Percentiles rank a stretch among this genome's conserved stretches.
These are phyloP conservation scores for Penicillium angulare DNA, from an alignment of 495 filamentous ascomycete genomes.

Conservation along the genomic window DNA sequence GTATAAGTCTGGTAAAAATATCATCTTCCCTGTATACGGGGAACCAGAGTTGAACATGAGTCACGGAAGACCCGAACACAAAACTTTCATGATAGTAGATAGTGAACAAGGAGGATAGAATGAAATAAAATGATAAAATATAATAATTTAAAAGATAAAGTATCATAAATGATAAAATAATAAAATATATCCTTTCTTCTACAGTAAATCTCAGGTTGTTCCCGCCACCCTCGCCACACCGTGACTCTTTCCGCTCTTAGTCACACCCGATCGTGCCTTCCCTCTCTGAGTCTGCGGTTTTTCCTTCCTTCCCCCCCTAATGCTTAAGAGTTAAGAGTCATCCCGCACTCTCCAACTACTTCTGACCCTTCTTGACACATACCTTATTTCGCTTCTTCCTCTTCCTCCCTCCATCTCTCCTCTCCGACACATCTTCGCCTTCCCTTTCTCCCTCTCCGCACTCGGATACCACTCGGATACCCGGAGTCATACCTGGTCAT, in stretches of 20 bases:
- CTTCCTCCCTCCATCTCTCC: conserved; percentile 1
- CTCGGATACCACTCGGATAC: not conserved
- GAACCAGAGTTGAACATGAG: too few species aligned
- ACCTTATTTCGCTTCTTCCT: not conserved
- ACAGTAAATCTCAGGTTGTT: conserved; percentile 14
- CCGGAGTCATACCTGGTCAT: conserved; percentile 4
- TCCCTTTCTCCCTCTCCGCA: not conserved
- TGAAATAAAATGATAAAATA: too few species aligned
- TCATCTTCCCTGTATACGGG: too few species aligned
- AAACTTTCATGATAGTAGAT: too few species aligned
- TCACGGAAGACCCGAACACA: too few species aligned
- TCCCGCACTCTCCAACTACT: conserved; percentile 3
- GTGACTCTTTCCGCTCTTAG: conserved; percentile 18
- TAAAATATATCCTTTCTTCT: not conserved
- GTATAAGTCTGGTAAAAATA: too few species aligned
- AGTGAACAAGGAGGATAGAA: too few species aligned
- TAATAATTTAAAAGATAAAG: too few species aligned
- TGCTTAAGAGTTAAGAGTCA: conserved; percentile 21
- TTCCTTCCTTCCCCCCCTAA: not conserved
- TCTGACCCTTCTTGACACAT: conserved; percentile 3
- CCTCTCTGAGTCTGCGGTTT: not conserved
- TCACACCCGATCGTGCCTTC: conserved; percentile 7
- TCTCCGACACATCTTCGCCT: too few species aligned
- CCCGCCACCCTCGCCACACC: conserved; percentile 35
- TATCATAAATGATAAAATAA: too few species aligned